A percentile compares a stretch with the other conserved stretches of the same genome.
Conservation (phyloP, 176 grass and related monocot species). For the Alopecurus myosuroides region DNA sequence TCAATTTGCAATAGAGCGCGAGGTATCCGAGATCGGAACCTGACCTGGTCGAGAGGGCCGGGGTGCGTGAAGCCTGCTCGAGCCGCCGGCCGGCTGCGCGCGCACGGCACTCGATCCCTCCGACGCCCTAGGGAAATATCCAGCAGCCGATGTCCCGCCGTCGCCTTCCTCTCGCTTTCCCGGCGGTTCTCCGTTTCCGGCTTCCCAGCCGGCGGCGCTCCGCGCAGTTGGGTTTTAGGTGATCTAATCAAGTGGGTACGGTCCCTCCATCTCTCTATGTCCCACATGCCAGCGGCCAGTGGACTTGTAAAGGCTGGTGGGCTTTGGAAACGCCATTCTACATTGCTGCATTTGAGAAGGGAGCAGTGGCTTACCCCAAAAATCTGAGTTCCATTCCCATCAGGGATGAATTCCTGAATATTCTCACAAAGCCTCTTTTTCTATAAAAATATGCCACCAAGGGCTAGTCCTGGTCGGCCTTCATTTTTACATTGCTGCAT, state of each 20-base stretch:
- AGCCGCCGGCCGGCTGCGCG: not conserved
- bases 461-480: no score
- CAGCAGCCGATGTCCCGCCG: not conserved
- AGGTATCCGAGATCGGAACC: not conserved
- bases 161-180: not conserved
- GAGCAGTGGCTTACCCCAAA: no score
- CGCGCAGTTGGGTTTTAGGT: not conserved
- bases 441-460: no score
- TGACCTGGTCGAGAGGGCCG: constrained; percentile 4
- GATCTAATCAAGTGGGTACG: not conserved
- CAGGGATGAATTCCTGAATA: no score
- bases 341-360: not conserved
- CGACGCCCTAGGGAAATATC: not conserved
- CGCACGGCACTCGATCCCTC: not conserved
- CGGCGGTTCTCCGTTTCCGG: not conserved
- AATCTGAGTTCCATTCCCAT: no score
- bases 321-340: rapidly evolving
- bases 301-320: no score
- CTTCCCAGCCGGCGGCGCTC: not conserved
- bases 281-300: not conserved
- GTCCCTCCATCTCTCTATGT: not conserved
- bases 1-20: no score
- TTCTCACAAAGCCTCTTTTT: no score
- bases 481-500: no score
- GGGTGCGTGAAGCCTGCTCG: no score